Percentiles rank a stretch among this genome's conserved stretches.
phyloP scores from a whole-genome alignment of 2,329 filamentous ascomycete species.

The Xylariaceae sp. region DNA sequence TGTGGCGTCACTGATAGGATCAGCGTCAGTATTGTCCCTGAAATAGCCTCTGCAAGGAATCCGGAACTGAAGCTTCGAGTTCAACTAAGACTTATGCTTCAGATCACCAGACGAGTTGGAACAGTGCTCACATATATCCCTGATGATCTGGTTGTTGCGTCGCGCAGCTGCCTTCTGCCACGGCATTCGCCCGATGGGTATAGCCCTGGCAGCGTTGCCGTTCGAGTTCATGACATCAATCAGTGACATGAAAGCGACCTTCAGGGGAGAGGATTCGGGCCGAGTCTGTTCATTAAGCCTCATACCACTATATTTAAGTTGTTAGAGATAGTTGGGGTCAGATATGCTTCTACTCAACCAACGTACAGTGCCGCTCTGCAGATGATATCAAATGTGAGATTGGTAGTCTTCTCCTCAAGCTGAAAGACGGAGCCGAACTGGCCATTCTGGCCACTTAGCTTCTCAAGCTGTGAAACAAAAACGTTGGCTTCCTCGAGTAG shows the following conservation, averaged over 20 bases:
- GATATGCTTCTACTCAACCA: neutral
- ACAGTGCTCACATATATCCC: conserved; percentile 5
- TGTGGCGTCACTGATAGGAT: conserved; percentile 17
- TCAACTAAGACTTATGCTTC: too few species aligned
- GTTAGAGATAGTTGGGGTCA: neutral
- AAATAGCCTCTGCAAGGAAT: too few species aligned
- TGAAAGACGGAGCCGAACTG: conserved; percentile 31
- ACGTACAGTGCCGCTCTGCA: conserved; percentile 33
- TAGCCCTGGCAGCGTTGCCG: conserved; percentile 13
- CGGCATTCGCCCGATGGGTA: conserved; percentile 18
- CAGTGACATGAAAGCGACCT: conserved; percentile 21
- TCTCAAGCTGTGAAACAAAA: conserved; percentile 30
- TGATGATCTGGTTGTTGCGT: conserved; percentile 24
- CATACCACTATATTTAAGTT: conserved; percentile 19
- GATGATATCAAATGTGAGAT: conserved; percentile 40
- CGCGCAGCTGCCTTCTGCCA: conserved; percentile 20
- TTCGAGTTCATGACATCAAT: conserved; percentile 18
- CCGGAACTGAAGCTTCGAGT: too few species aligned
- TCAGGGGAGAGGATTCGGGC: conserved; percentile 19
- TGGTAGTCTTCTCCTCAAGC: conserved; percentile 34
- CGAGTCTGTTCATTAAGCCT: conserved; percentile 24
- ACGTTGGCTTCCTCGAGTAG: conserved; percentile 35
- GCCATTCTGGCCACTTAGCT: conserved; percentile 25
- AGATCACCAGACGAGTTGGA: too few species aligned
- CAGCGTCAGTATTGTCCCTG: too few species aligned